phyloP scores from a whole-genome alignment of 1,284 basidiomycete genomes.

The Cerioporus squamosus region DNA sequence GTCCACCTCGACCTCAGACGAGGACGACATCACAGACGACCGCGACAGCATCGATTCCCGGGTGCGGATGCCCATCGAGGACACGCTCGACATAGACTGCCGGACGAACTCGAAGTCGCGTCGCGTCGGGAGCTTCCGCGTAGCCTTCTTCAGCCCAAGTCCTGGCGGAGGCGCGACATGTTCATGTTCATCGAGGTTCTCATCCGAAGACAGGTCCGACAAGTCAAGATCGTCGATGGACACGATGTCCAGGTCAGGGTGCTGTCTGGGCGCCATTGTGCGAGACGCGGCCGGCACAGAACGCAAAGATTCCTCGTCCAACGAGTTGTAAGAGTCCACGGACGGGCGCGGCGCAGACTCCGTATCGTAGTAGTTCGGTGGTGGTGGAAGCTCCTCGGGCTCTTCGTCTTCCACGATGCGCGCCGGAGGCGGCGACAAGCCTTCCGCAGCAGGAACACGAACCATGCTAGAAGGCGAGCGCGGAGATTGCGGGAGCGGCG shows the following conservation, averaged over 20 bases:
- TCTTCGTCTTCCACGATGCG: constrained; percentile 13
- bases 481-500: constrained; percentile 20
- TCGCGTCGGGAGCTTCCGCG: constrained; percentile 66
- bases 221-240: constrained; percentile 77
- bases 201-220: constrained; percentile 70
- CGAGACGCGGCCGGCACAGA: constrained; percentile 15
- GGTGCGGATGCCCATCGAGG: constrained; percentile 73
- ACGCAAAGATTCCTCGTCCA: constrained; percentile 29
- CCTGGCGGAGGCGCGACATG: constrained; percentile 42
- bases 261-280: constrained; percentile 2
- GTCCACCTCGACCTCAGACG: constrained; percentile 37
- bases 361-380: constrained; percentile 22
- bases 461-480: constrained; percentile 21
- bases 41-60: constrained; percentile 55
- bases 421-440: constrained; percentile 8
- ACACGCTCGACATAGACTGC: constrained; percentile 68
- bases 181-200: constrained; percentile 35
- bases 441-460: constrained; percentile 4
- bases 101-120: constrained; percentile 80
- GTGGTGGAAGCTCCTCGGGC: constrained; percentile 26
- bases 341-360: constrained; percentile 10
- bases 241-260: constrained; percentile 57
- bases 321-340: constrained; percentile 16
- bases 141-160: constrained; percentile 54
- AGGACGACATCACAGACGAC: constrained; percentile 50